Conservation (phyloP, 345 rosid genomes). For the Rhizophora mangle region DNA sequence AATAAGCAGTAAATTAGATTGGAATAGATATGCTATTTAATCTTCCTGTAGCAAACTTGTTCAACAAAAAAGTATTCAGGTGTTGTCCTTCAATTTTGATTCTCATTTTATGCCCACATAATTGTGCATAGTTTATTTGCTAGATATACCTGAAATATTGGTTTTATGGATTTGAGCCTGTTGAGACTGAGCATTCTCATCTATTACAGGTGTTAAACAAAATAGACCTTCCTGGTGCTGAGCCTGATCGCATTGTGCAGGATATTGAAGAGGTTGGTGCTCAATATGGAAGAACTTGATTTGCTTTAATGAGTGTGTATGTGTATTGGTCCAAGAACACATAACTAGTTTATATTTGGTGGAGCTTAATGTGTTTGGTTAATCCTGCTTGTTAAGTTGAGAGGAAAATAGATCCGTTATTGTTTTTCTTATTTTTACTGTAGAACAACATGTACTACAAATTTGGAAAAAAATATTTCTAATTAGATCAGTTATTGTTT, state of each 20-base stretch:
- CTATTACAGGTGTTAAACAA: slow-evolving; percentile 79
- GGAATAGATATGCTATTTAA: no score
- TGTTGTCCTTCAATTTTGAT: no score
- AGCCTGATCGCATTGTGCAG: slow-evolving; percentile 67
- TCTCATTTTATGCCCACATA: no score
- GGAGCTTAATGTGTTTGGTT: not conserved
- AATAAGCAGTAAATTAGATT: no score
- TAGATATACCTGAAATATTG: no score
- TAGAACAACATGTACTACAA: not conserved
- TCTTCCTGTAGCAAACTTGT: no score
- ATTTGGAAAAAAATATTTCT: not conserved
- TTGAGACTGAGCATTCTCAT: not conserved
- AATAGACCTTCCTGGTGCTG: slow-evolving; percentile 98
- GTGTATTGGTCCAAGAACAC: slow-evolving; percentile 11
- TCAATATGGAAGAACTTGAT: slow-evolving; percentile 27
- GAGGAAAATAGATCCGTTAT: not conserved
- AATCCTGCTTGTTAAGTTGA: slow-evolving; percentile 1
- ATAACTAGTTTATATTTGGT: not conserved
- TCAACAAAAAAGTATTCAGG: no score
- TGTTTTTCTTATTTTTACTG: not conserved
- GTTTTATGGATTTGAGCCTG: no score
- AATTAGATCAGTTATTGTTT: not conserved
- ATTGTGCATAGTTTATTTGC: no score
- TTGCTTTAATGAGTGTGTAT: slow-evolving; percentile 32
- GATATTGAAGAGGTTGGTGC: slow-evolving; percentile 98